These are phyloP conservation scores for Artemisia argyi DNA, from an alignment of 129 eudicot genomes.

Conservation along the genomic window DNA sequence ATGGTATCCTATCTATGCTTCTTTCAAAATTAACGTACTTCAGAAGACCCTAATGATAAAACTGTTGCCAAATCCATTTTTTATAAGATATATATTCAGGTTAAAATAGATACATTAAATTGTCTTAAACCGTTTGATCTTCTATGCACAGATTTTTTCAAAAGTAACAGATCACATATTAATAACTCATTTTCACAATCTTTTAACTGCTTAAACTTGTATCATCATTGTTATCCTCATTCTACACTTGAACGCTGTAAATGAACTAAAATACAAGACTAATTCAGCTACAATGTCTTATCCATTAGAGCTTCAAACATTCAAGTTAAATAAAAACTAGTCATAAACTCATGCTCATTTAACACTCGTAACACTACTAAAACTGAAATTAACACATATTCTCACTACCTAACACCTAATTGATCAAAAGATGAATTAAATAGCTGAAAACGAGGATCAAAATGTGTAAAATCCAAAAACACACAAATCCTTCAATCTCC, in stretches of 20 bases:
- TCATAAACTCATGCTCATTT: background rate
- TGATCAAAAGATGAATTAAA: background rate
- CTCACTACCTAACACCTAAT: background rate
- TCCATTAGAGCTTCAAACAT: conserved; percentile 6
- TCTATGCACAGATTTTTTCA: conserved; percentile 1
- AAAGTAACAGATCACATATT: conserved; percentile 27
- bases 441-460: background rate
- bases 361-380: background rate
- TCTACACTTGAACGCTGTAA: background rate
- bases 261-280: background rate
- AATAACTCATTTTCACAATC: background rate
- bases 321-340: too few relatives aligned
- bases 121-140: too few relatives aligned
- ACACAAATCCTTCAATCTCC: too few relatives aligned
- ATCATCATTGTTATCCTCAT: background rate
- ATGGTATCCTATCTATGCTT: conserved; percentile 17
- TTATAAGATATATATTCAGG: too few relatives aligned
- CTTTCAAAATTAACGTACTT: background rate
- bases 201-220: too few relatives aligned
- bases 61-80: too few relatives aligned
- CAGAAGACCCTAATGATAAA: background rate
- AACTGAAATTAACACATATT: background rate
- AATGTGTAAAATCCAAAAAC: background rate
- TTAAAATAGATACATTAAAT: too few relatives aligned
- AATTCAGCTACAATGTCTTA: background rate